Evolutionary conservation across 495 filamentous ascomycete genomes (phyloP).

Genomic region (Penicillium crystallinum): DNA sequence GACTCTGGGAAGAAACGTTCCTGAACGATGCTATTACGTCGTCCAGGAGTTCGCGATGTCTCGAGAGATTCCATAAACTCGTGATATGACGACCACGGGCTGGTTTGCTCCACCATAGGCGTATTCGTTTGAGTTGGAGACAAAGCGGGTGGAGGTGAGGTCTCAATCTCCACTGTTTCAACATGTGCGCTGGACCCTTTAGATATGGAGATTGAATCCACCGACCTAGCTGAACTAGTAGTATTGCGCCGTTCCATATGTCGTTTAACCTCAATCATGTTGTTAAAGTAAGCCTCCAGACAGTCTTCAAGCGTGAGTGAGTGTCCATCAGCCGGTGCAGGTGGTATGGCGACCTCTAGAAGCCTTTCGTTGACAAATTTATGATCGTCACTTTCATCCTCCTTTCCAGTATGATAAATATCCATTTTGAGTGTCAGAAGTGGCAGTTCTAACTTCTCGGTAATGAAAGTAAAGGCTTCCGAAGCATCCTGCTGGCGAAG

Average conservation of each 20-base stretch:
- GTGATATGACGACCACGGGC: constrained; percentile 29
- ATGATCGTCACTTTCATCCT: constrained; percentile 80
- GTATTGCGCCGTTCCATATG: constrained; percentile 64
- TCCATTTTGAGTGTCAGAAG: constrained; percentile 91
- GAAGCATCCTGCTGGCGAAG: constrained; percentile 87
- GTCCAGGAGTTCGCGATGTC: constrained; percentile 25
- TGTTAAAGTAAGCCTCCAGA: constrained; percentile 92
- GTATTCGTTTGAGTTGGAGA: constrained; percentile 36
- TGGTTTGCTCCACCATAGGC: constrained; percentile 25
- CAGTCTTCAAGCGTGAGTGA: constrained; percentile 80
- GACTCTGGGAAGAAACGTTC: constrained; percentile 50
- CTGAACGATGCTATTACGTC: constrained; percentile 59
- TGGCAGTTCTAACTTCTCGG: constrained; percentile 79
- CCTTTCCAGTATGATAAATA: constrained; percentile 83
- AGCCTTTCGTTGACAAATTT: constrained; percentile 88
- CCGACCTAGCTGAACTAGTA: constrained; percentile 44
- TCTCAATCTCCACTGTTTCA: constrained; percentile 54
- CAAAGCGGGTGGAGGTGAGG: constrained; percentile 36
- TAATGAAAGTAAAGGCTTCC: constrained; percentile 93
- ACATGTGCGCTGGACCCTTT: constrained; percentile 51
- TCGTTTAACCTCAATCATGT: constrained; percentile 81
- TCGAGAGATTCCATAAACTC: constrained; percentile 21
- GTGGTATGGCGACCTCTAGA: constrained; percentile 83
- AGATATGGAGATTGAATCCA: constrained; percentile 40
- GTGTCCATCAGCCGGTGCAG: constrained; percentile 53